A percentile compares a stretch with the other conserved stretches of the same genome.
These are phyloP conservation scores for Nicotiana noctiflora DNA, from an alignment of 257 asterid species.

Conservation along the genomic window DNA sequence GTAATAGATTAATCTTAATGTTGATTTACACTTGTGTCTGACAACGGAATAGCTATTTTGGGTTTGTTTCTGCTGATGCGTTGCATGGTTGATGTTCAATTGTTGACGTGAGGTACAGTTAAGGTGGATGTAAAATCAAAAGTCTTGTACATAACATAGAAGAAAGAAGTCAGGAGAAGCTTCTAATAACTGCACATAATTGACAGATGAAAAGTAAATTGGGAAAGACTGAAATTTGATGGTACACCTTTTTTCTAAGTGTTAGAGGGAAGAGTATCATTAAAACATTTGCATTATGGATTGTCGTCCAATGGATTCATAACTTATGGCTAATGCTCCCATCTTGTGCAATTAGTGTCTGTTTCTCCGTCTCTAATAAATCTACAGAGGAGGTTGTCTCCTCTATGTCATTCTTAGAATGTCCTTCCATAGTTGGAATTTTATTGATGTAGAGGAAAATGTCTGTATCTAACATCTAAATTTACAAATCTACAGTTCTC, in stretches of 20 bases:
- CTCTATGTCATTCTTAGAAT: not conserved
- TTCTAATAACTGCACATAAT: not conserved
- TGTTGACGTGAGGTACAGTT: not conserved
- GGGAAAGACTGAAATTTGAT: not conserved
- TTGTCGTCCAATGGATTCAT: not conserved
- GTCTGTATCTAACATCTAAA: not conserved
- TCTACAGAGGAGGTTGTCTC: too few species aligned
- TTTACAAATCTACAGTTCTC: slow-evolving; percentile 40
- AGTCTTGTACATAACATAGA: not conserved
- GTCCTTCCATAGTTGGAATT: not conserved
- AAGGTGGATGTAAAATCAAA: not conserved
- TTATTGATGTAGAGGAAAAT: not conserved
- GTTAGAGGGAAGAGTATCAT: not conserved
- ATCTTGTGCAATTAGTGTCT: not conserved
- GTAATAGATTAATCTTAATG: not conserved
- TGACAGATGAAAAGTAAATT: not conserved
- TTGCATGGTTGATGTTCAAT: not conserved
- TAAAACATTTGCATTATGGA: not conserved
- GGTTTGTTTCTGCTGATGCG: not conserved
- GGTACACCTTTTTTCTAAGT: not conserved
- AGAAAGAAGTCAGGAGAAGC: not conserved
- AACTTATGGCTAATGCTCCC: not conserved
- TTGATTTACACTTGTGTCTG: not conserved
- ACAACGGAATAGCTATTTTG: not conserved
- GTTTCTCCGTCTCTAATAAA: too few species aligned